Evolutionary conservation across 2,329 filamentous ascomycete species (phyloP), one percentile per base, ranked within the genome.

Genomic region (Xylariaceae sp.): DNA sequence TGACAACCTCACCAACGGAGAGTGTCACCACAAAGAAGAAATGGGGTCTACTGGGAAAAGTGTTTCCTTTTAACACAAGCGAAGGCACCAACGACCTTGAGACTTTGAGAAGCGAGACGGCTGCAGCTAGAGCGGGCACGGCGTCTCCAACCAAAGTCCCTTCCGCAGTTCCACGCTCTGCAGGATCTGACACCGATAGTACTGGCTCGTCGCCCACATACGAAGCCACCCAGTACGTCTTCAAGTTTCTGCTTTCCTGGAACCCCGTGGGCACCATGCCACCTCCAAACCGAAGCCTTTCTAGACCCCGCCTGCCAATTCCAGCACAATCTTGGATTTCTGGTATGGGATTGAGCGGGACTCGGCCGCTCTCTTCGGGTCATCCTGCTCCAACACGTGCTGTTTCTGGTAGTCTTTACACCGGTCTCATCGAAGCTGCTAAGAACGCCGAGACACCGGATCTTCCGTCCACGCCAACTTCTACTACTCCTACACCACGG

Each of bases 191-290:
- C 46, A 69, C 69, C 12, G 79, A 77, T 27, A 81, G 78, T 14
- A 71, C 74, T n/a, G 75, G 74, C 12, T 82, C 79, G 9, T 73
- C 77, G 1, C 80, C 80, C 0, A 69, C 77, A 6, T 79, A 70
- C 51, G 76, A 81, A 57, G 70, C 79, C 63, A 70, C 77, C 64
- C 73, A 76, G 55, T 89, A 81, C 61, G 76, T 82, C 52, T 91
- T 91, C 73, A 87, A 85, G 54, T 91, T 91, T 61, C 82, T 85
- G 10, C 75, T 90, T 2, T 84, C 86, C 52, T 86, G 81, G 76
- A 75, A 83, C 38, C 70, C 76, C 43, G 63, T 69, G 6, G 78
- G 78, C 19, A 67, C 75, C 17, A 74, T 78, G 54, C 74, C 79
- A 45, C 71, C 74, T 0, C 79, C 78, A 3, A 80, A 85, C 38